Evolutionary conservation across 106 monocot species (phyloP), one percentile per base, ranked within the genome.

Genomic region (Gastrodia elata): DNA sequence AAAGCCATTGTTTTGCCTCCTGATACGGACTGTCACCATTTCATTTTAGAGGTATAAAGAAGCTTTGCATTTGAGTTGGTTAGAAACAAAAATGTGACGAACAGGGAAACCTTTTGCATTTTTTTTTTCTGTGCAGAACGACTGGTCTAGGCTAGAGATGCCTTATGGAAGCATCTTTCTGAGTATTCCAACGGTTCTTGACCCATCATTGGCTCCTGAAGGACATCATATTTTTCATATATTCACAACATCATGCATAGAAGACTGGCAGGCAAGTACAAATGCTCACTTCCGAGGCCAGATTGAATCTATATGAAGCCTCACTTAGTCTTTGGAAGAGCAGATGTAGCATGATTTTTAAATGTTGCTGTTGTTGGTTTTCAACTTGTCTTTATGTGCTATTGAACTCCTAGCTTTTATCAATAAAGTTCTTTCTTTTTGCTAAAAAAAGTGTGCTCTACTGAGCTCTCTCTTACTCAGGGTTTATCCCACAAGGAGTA

Each of bases 141-240:
- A 88, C 55, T 97, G 97, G 97, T 73, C n/a, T 49, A 83, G 74
- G 56, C 72, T 93, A 52, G 93, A 97, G 78, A 82, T 82, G 75
- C 88, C 93, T 48, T 90, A 97, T 77, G 97, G 97, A 78, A 97
- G 93, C 77, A 97, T 97, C 38, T 97, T 97, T 93, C 65, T 97
- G 77, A 97, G 97, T 80, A 91, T 97, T 72, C 97, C 97, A 49
- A 97, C 97, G 70, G 82, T 97, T 73, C 92, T 97, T 49, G 97
- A 97, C 77, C 79, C 97, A 73, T 88, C 97, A 26, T 82, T 97
- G 70, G 93, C 97, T 83, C 93, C 97, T 64, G 86, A 90, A 80
- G 97, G 97, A 35, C 92, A 92, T 77, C 97, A 97, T 75, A 91
- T 97, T 83, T 86, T 97, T 81, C 97, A 97, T 73, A 82, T 97